These are phyloP conservation scores for Zopfochytrium polystomum DNA, from an alignment of 371 early-diverging fungal genomes.

Conservation along the genomic window DNA sequence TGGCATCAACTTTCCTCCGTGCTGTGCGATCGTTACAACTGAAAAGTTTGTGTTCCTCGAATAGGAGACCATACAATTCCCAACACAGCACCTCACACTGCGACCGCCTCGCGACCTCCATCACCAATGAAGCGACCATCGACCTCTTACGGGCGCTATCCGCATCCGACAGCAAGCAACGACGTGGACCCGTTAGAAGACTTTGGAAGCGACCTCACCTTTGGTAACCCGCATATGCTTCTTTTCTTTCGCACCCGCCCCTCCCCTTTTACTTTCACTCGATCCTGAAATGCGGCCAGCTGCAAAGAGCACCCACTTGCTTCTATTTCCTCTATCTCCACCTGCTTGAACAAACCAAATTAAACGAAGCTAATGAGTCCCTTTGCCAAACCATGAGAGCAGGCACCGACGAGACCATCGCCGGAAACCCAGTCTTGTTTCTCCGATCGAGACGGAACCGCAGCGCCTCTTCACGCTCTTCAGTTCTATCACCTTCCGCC, in stretches of 20 bases:
- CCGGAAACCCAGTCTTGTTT: slow-evolving; percentile 44
- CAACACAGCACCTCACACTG: not conserved
- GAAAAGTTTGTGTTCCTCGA: not conserved
- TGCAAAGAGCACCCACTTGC: too few species aligned
- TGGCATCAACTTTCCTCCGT: too few species aligned
- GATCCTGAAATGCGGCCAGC: too few species aligned
- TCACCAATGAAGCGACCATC: slow-evolving; percentile 6
- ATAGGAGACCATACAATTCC: not conserved
- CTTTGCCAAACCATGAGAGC: not conserved
- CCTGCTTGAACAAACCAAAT: too few species aligned
- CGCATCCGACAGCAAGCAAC: not conserved
- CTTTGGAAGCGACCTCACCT: slow-evolving; percentile 36
- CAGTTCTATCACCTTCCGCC: too few species aligned
- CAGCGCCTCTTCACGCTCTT: not conserved
- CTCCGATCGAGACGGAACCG: slow-evolving; percentile 30
- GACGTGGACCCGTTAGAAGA: not conserved
- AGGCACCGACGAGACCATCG: slow-evolving; percentile 35
- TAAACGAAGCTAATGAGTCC: too few species aligned
- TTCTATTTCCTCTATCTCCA: too few species aligned
- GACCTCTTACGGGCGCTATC: not conserved
- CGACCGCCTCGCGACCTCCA: too few species aligned
- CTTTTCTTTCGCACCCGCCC: not conserved
- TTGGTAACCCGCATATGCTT: slow-evolving; percentile 21
- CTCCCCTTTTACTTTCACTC: not conserved
- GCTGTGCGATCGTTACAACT: not conserved